A percentile compares a stretch with the other conserved stretches of the same genome.
Evolutionary conservation across 805 yeast species (phyloP).

Genomic region (Sugiyamaella lignohabitans): DNA sequence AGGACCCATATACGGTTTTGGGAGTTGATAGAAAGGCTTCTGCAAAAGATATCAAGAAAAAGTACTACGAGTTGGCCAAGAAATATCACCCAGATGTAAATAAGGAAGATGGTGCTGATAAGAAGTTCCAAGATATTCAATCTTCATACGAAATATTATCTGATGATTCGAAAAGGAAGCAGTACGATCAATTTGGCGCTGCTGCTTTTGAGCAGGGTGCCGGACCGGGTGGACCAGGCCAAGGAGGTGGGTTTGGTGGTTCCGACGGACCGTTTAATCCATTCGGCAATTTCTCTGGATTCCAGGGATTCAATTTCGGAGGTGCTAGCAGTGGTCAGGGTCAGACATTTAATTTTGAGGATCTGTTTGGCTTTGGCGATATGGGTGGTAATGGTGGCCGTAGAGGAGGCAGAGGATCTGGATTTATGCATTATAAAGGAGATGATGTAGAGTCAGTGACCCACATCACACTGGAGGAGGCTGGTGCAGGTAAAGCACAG

Average conservation of each 20-base stretch:
- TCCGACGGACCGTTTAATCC: slow-evolving; percentile 40
- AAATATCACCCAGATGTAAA: slow-evolving; percentile 95
- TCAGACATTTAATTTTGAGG: slow-evolving; percentile 49
- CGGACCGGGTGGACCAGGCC: slow-evolving; percentile 45
- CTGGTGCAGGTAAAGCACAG: slow-evolving; percentile 56
- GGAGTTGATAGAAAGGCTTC: slow-evolving; percentile 73
- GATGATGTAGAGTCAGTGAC: slow-evolving; percentile 79
- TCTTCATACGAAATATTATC: slow-evolving; percentile 89
- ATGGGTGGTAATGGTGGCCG: slow-evolving; percentile 33
- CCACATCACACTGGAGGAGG: slow-evolving; percentile 73
- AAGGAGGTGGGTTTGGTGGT: slow-evolving; percentile 43
- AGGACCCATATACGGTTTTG: slow-evolving; percentile 77
- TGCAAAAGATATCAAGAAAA: slow-evolving; percentile 83
- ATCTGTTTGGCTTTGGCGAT: slow-evolving; percentile 49
- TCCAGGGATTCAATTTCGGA: slow-evolving; percentile 36
- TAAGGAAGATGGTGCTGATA: slow-evolving; percentile 82
- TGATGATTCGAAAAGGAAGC: slow-evolving; percentile 76
- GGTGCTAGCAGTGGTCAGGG: slow-evolving; percentile 36
- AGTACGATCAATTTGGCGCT: slow-evolving; percentile 88
- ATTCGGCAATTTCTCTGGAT: slow-evolving; percentile 31
- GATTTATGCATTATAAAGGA: slow-evolving; percentile 76
- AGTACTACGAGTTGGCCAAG: slow-evolving; percentile 89
- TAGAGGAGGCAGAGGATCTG: slow-evolving; percentile 37
- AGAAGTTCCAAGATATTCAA: slow-evolving; percentile 85
- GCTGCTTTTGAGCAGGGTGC: slow-evolving; percentile 66